Percentiles rank a stretch among this genome's conserved stretches.
phyloP scores from a whole-genome alignment of 2,329 filamentous ascomycete genomes.

The Fusarium armeniacum region DNA sequence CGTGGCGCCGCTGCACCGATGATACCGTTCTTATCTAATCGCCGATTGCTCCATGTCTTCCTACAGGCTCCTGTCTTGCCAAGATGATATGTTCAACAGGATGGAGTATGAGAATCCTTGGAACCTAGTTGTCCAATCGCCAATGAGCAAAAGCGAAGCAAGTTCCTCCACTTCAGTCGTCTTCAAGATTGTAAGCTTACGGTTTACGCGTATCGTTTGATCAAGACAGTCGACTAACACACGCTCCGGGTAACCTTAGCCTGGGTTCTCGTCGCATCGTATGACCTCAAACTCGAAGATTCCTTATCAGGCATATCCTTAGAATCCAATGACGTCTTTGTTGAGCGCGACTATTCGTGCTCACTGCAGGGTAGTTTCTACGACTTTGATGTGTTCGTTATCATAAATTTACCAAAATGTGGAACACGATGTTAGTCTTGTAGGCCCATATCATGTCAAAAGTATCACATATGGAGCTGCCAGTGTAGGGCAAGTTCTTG shows the following conservation, averaged over 20 bases:
- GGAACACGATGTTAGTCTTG: no score
- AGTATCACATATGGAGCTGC: rapidly evolving
- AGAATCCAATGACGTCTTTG: background rate
- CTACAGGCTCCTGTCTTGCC: background rate
- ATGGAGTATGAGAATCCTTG: background rate
- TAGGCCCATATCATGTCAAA: rapidly evolving
- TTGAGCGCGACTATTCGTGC: background rate
- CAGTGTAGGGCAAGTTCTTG: background rate
- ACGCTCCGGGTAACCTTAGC: background rate
- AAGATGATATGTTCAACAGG: background rate
- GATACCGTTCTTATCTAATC: background rate
- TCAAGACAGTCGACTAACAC: background rate
- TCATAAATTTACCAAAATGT: background rate
- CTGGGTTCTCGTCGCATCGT: background rate
- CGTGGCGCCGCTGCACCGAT: background rate
- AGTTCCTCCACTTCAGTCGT: background rate
- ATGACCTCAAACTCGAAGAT: background rate
- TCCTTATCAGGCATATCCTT: rapidly evolving
- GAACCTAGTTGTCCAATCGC: background rate
- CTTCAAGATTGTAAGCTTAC: background rate
- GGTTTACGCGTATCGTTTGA: background rate
- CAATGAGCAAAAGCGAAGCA: background rate
- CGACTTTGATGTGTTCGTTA: background rate
- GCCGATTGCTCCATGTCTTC: background rate
- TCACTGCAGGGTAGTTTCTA: background rate